Base-by-base conservation (phyloP, 352 stramenopile genomes). In the Pythium apleroticum region DNA sequence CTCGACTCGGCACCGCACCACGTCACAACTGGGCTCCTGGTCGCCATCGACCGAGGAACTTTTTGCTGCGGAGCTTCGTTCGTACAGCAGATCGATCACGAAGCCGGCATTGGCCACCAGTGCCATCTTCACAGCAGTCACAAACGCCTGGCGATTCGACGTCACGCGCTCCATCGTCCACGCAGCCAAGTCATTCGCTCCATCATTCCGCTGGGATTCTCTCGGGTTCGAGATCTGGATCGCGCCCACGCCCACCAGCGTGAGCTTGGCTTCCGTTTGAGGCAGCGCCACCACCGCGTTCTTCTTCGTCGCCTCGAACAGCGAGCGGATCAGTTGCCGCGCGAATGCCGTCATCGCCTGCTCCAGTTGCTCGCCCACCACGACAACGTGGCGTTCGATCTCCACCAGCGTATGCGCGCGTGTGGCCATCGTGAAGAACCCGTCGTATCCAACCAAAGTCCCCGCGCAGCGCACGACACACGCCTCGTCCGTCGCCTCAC, bases 261-360 rank as follows among this genome's bases (percentile, higher is more conserved):
- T 46, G 20, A 61, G 41, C 56, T 59, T 65, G 22, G 55, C n/a
- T 20, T 39, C 68, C 30, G 28, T 17, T 9, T 19, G 25, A 1
- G 53, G 20, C 2, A 60, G 19, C 8, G 37, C 5, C 4, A 60
- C 14, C 3, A 45, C n/a, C 8, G n/a, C 41, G n/a, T 55, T 41
- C 31, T 67, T 67, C 22, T 67, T 67, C 4, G 57, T 63, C 19
- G 66, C 30, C 17, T 86, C 73, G 19, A 81, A 67, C 41, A 88
- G 60, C 57, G 60, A 57, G 28, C 78, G 81, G 41, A 80, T 52
- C 37, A 85, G 61, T 28, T 84, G 79, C 11, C 77, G 69, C 10
- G 75, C 79, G 53, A 86, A 88, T 17, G 81, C 72, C 28, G 55
- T 57, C 75, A 88, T 86, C 24, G 71, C 62, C 14, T 65, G 73